phyloP scores from a whole-genome alignment of 805 yeast genomes.

The Saturnispora sanitii region DNA sequence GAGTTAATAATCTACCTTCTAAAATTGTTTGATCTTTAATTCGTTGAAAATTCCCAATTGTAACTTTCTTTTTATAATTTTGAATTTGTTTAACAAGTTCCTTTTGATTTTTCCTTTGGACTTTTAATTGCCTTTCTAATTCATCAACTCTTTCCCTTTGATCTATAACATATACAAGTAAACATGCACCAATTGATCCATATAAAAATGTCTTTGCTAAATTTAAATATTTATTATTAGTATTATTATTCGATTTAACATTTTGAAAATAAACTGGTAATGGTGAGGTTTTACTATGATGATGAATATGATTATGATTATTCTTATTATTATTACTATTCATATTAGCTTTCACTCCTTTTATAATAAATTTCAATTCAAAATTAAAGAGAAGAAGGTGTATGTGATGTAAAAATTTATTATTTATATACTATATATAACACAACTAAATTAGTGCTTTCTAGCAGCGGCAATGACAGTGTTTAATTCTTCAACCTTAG shows the following conservation, averaged over 20 bases:
- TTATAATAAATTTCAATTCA: no score
- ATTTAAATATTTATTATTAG: constrained; percentile 1
- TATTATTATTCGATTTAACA: background rate
- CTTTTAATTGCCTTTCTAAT: constrained; percentile 18
- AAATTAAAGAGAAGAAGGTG: no score
- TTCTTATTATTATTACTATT: background rate
- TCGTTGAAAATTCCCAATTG: constrained; percentile 42
- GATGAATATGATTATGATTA: background rate
- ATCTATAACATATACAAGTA: constrained; percentile 10
- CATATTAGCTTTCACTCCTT: background rate
- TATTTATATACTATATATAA: background rate
- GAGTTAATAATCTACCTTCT: constrained; percentile 54
- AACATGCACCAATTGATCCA: constrained; percentile 9
- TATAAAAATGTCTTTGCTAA: constrained; percentile 11
- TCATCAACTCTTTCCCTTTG: constrained; percentile 19
- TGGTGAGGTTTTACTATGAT: constrained; percentile 2
- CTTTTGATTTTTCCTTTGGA: constrained; percentile 21
- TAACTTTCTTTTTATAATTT: constrained; percentile 42
- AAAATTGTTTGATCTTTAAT: constrained; percentile 37
- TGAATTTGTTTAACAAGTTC: constrained; percentile 40
- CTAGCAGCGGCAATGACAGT: constrained; percentile 93
- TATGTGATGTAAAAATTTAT: background rate
- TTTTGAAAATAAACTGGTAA: constrained; percentile 1
- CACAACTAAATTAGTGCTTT: constrained; percentile 53
- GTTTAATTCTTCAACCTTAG: constrained; percentile 98